Evolutionary conservation across 2,329 filamentous ascomycete species (phyloP).

Genomic region (Fusarium verrucosum): DNA sequence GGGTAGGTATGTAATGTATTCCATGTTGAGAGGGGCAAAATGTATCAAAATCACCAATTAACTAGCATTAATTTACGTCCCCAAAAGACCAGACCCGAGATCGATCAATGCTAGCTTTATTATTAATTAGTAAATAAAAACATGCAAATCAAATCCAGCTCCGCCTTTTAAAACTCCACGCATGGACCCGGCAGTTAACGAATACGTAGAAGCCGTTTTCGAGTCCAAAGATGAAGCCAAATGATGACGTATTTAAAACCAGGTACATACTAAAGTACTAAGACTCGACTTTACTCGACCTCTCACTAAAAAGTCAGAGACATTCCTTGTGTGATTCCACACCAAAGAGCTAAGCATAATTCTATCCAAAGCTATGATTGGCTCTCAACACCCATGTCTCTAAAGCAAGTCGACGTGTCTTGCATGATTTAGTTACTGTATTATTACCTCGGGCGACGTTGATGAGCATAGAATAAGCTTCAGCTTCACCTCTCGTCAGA

Average conservation of each 20-base stretch:
- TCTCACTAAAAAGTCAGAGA: neutral
- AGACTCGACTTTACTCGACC: neutral
- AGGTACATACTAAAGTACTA: too few species aligned
- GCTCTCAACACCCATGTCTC: neutral
- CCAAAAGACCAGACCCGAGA: neutral
- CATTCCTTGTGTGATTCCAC: neutral
- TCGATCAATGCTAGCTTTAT: constrained; percentile 22
- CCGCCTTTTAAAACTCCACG: neutral
- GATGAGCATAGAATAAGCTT: neutral
- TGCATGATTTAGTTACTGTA: constrained; percentile 32
- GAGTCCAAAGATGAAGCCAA: neutral
- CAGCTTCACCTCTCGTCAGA: neutral
- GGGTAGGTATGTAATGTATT: neutral
- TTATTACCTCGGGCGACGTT: constrained; percentile 19
- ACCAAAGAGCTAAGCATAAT: neutral
- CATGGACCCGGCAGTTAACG: neutral
- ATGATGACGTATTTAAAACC: neutral
- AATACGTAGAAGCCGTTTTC: neutral
- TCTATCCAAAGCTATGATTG: constrained; percentile 3
- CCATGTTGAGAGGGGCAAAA: constrained; percentile 1
- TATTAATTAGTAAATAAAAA: neutral
- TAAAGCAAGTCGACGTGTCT: constrained; percentile 43
- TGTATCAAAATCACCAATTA: constrained; percentile 19
- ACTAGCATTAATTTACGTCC: neutral
- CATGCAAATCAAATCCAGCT: neutral